phyloP scores from a whole-genome alignment of 345 rosid genomes.

The Eucalyptus dawsonii region DNA sequence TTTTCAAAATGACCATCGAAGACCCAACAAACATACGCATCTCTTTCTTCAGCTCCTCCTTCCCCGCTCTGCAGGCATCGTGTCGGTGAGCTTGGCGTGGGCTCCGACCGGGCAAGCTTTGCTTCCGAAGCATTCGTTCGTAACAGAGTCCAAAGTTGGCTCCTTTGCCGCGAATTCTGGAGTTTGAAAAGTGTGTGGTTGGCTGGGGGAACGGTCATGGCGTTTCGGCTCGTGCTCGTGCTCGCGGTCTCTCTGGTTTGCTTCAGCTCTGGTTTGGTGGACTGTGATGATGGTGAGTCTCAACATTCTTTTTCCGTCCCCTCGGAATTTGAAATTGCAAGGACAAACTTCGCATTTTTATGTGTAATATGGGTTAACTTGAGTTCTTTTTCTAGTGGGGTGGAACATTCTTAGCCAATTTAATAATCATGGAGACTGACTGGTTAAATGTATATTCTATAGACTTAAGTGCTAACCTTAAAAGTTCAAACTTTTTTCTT shows the following conservation, averaged over 20 bases:
- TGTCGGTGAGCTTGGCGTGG: background rate
- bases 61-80: background rate
- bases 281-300: constrained; percentile 70
- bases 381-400: background rate
- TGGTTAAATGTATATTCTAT: background rate
- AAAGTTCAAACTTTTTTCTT: background rate
- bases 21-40: background rate
- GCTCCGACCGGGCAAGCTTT: background rate
- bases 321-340: background rate
- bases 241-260: constrained; percentile 35
- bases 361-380: background rate
- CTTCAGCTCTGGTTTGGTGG: constrained; percentile 22
- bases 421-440: background rate
- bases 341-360: background rate
- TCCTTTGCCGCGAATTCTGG: background rate
- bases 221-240: constrained; percentile 12
- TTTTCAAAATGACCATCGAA: background rate
- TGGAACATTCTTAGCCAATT: background rate
- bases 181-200: background rate
- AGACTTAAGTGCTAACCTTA: background rate
- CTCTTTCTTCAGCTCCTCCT: background rate
- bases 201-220: constrained; percentile 7
- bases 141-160: background rate
- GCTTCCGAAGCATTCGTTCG: background rate
- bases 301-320: background rate